These are phyloP conservation scores for Zoysia japonica DNA, from an alignment of 176 grass and related monocot genomes.

Conservation along the genomic window DNA sequence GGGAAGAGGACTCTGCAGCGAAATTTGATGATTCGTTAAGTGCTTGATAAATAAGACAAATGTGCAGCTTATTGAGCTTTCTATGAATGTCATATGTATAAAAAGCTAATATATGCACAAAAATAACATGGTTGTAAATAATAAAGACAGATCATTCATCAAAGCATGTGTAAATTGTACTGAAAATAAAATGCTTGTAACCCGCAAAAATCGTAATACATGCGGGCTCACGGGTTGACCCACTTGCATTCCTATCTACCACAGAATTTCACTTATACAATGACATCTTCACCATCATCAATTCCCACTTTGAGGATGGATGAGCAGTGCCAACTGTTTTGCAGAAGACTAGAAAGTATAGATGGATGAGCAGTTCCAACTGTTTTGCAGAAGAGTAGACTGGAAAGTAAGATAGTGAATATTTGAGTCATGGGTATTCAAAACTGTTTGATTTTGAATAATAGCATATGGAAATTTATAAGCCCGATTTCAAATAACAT, in stretches of 20 bases:
- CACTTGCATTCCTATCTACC: too few relatives aligned
- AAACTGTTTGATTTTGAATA: neutral
- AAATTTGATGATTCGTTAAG: neutral
- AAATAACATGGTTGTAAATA: neutral
- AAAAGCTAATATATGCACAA: neutral
- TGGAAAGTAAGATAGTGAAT: neutral
- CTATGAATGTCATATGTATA: neutral
- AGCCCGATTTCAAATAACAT: neutral
- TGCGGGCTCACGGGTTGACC: too few relatives aligned
- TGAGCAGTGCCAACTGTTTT: neutral
- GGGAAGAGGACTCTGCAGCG: constrained; percentile 46
- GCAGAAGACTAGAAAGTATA: neutral
- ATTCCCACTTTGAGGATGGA: neutral
- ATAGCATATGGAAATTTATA: neutral
- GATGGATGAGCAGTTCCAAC: neutral
- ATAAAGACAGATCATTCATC: constrained; percentile 1
- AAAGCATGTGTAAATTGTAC: neutral
- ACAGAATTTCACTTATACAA: too few relatives aligned
- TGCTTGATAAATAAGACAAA: neutral
- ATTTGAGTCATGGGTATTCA: neutral
- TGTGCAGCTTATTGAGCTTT: neutral
- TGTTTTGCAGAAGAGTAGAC: neutral
- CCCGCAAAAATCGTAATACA: too few relatives aligned
- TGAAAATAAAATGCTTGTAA: neutral
- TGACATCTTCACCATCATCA: neutral